A percentile compares a stretch with the other conserved stretches of the same genome.
Conservation (phyloP, 441 rosid genomes). For the Adansonia rubrostipa region DNA sequence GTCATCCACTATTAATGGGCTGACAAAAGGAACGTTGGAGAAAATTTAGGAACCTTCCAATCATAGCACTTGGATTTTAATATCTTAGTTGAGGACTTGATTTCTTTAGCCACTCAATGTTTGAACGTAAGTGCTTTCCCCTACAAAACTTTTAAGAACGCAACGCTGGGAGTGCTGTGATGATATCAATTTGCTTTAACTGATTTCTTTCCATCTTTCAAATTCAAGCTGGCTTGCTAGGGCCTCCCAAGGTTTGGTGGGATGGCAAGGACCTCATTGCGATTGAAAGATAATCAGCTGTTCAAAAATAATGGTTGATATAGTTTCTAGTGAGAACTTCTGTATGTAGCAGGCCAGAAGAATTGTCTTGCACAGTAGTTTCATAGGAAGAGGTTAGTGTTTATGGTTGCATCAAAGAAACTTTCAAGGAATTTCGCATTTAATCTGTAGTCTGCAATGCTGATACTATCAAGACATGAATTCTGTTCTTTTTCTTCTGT, state of each 20-base stretch:
- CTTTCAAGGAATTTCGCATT: slow-evolving; percentile 5
- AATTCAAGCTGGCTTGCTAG: slow-evolving; percentile 6
- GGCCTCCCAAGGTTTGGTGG: neutral
- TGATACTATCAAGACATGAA: neutral
- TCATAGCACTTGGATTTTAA: neutral
- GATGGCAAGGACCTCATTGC: neutral
- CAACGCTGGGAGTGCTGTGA: neutral
- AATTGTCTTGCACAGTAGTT: neutral
- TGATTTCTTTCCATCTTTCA: neutral
- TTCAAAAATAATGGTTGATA: slow-evolving; percentile 2
- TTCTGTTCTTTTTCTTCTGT: neutral
- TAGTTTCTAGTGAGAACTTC: slow-evolving; percentile 19
- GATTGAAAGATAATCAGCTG: neutral
- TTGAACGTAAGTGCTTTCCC: neutral
- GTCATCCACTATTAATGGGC: neutral
- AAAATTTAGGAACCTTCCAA: slow-evolving; percentile 10
- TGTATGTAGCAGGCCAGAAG: neutral
- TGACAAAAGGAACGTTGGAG: neutral
- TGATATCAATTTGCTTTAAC: neutral
- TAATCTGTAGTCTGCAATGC: slow-evolving; percentile 11
- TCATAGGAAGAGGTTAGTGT: neutral
- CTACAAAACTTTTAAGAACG: neutral
- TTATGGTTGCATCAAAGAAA: slow-evolving; percentile 7
- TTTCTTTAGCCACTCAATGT: neutral
- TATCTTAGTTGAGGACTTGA: neutral